Evolutionary conservation across 495 filamentous ascomycete species (phyloP).

Genomic region (Parmelia sp.): DNA sequence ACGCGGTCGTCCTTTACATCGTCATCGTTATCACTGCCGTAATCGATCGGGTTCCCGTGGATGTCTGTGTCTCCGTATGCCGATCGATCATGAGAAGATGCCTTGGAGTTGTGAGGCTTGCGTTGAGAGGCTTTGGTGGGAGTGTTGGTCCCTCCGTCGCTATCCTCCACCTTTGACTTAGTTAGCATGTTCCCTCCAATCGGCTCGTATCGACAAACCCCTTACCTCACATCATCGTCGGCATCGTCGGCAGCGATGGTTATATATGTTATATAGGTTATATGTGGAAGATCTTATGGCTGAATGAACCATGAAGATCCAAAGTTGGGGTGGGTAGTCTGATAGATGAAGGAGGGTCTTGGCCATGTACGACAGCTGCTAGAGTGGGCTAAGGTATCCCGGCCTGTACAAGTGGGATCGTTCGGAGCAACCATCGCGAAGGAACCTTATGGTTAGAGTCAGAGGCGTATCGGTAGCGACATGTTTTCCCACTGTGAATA

Average conservation of each 20-base stretch:
- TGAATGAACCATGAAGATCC: neutral
- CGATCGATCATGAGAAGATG: neutral
- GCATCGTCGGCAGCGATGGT: too few relatives aligned
- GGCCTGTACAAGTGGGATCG: neutral
- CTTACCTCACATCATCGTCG: neutral
- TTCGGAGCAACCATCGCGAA: neutral
- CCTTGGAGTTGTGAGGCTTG: neutral
- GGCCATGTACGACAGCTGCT: neutral
- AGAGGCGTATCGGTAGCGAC: neutral
- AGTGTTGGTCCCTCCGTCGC: constrained; percentile 9
- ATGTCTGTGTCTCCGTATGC: neutral
- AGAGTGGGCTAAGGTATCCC: neutral
- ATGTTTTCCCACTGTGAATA: neutral
- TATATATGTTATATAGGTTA: too few relatives aligned
- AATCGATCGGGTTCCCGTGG: neutral
- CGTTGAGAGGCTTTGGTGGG: neutral
- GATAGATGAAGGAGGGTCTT: neutral
- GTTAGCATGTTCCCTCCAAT: too few relatives aligned
- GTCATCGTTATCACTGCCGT: neutral
- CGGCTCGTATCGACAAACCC: neutral
- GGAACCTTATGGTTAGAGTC: neutral
- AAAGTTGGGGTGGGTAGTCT: too few relatives aligned
- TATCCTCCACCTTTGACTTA: constrained; percentile 10
- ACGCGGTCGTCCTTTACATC: constrained; percentile 1
- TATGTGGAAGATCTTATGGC: neutral